Conservation (phyloP, 176 grass and related monocot species). For the Tuctoria greenei region DNA sequence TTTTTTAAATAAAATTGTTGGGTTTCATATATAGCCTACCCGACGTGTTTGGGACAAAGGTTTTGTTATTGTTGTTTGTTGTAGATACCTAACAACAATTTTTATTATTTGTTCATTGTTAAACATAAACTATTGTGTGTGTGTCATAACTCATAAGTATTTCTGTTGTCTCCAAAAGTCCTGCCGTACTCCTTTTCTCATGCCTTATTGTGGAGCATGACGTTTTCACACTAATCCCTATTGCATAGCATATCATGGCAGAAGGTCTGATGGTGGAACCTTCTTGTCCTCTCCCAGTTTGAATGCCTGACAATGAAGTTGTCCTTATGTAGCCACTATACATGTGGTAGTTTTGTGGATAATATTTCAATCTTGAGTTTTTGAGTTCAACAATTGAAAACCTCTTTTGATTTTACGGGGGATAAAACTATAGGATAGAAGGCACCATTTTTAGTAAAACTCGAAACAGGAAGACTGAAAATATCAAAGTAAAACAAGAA, state of each 20-base stretch:
- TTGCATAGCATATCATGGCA: not conserved
- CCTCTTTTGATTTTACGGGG: not conserved
- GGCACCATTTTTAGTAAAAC: not conserved
- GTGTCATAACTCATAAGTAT: no score
- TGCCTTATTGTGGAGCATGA: not conserved
- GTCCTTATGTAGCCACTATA: not conserved
- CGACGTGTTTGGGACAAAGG: no score
- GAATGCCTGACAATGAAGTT: not conserved
- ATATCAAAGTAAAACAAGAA: not conserved
- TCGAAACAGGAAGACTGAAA: not conserved
- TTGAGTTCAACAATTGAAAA: not conserved
- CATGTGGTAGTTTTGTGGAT: not conserved
- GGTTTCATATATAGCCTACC: no score
- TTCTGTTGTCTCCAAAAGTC: not conserved
- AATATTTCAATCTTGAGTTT: not conserved
- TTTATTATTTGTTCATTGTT: not conserved
- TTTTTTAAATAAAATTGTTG: no score
- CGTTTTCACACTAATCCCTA: not conserved
- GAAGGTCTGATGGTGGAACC: not conserved
- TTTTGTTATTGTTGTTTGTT: no score
- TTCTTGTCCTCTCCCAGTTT: not conserved
- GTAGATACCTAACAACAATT: not conserved
- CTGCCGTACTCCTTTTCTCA: not conserved
- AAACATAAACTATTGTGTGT: conserved; percentile 2
- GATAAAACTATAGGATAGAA: conserved; percentile 10